Conservation (phyloP, 176 grass and related monocot genomes). For the Avena insularis region DNA sequence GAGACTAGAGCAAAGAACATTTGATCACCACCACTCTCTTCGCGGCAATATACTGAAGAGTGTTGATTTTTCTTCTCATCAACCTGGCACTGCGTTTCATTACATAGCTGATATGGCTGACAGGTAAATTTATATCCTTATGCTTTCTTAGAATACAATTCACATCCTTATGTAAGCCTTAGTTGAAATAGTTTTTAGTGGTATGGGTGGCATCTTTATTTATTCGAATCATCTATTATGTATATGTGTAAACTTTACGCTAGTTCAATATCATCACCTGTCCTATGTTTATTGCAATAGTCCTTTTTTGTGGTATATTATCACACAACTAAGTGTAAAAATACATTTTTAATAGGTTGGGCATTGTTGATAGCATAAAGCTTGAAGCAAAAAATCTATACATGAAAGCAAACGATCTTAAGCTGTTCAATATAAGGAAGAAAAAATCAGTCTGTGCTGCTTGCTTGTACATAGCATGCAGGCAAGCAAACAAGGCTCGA, state of each 20-base stretch:
- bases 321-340: neutral
- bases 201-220: neutral
- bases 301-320: neutral
- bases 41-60: neutral
- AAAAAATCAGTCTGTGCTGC: slow-evolving; percentile 20
- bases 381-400: slow-evolving; percentile 14
- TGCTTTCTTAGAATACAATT: neutral
- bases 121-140: slow-evolving; percentile 16
- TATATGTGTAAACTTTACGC: neutral
- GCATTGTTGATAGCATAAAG: slow-evolving; percentile 32
- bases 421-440: slow-evolving; percentile 20
- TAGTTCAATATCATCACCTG: neutral
- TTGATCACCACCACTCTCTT: neutral
- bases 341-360: neutral
- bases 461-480: slow-evolving; percentile 28
- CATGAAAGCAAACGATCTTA: slow-evolving; percentile 24
- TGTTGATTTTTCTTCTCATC: slow-evolving; percentile 7
- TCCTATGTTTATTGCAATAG: neutral
- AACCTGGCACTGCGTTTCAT: neutral
- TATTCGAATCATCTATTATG: neutral
- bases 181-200: neutral
- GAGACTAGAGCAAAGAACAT: neutral
- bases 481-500: slow-evolving; percentile 34
- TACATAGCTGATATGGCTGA: slow-evolving; percentile 28
- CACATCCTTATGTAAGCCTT: neutral